Evolutionary conservation across 75 land plant genomes (phyloP).

Genomic region (Chamaecyparis obtusa): DNA sequence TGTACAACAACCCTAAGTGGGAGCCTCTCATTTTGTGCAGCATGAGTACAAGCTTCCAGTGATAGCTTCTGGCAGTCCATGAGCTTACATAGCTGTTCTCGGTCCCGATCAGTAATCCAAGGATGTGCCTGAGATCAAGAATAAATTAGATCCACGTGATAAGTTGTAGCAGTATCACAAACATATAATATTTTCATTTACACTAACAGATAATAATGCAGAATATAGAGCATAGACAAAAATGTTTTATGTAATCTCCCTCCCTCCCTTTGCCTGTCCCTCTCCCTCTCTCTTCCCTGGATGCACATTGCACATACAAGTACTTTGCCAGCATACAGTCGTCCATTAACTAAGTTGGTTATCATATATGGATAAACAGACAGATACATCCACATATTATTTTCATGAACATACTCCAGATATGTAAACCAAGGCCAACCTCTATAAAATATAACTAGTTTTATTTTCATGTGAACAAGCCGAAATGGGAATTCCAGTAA

Average conservation of each 20-base stretch:
- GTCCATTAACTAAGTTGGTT: background rate
- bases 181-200: background rate
- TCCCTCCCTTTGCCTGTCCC: background rate
- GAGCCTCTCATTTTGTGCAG: constrained; percentile 18
- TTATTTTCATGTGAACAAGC: background rate
- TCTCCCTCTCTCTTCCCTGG: background rate
- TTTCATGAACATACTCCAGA: background rate
- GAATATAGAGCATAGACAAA: background rate
- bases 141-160: background rate
- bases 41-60: constrained; percentile 22
- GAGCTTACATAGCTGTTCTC: constrained; percentile 13
- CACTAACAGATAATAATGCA: background rate
- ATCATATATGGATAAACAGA: background rate
- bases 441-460: background rate
- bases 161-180: background rate
- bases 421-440: background rate
- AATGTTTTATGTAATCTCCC: background rate
- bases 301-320: background rate
- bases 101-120: background rate
- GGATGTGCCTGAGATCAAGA: constrained; percentile 16
- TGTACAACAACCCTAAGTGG: constrained; percentile 23
- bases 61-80: constrained; percentile 24
- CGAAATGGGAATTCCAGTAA: background rate
- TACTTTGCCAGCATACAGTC: background rate
- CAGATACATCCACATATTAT: background rate